Percentiles rank a stretch among this genome's conserved stretches.
Evolutionary conservation across 176 grass and related monocot genomes (phyloP).

Genomic region (Rhipidocladum racemiflorum): DNA sequence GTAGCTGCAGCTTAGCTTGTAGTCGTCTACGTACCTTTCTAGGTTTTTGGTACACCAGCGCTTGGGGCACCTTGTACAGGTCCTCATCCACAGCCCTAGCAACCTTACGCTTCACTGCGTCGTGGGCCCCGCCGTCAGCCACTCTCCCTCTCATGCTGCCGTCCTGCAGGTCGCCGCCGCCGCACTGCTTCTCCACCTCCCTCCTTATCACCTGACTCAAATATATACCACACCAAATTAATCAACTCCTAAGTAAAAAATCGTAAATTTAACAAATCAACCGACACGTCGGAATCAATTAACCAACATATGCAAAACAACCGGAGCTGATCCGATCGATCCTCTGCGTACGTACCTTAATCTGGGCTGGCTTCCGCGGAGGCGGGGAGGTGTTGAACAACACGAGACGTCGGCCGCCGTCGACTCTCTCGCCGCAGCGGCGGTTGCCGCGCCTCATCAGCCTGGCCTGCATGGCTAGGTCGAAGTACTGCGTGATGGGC

Average conservation of each 20-base stretch:
- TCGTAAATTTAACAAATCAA: background rate
- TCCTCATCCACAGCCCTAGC: slow-evolving; percentile 60
- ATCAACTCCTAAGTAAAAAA: background rate
- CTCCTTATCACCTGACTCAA: slow-evolving; percentile 50
- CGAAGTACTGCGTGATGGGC: slow-evolving; percentile 77
- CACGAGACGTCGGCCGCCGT: slow-evolving; percentile 8
- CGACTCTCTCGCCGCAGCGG: background rate
- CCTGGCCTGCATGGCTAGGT: slow-evolving; percentile 63
- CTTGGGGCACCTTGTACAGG: slow-evolving; percentile 66
- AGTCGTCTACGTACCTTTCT: slow-evolving; percentile 48
- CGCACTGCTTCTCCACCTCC: slow-evolving; percentile 31
- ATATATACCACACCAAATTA: background rate
- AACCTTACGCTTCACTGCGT: background rate
- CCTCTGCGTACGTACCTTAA: slow-evolving; percentile 27
- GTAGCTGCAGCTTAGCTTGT: background rate
- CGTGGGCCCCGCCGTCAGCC: background rate
- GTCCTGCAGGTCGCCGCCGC: slow-evolving; percentile 4
- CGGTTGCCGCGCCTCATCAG: slow-evolving; percentile 45
- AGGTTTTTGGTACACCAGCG: slow-evolving; percentile 45
- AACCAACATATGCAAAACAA: background rate
- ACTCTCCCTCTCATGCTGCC: background rate
- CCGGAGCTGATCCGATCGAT: background rate
- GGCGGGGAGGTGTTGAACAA: slow-evolving; percentile 26
- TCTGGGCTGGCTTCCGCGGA: slow-evolving; percentile 47
- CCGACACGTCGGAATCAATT: background rate